phyloP scores from a whole-genome alignment of 257 asterid genomes.

The Schizonepeta tenuifolia region DNA sequence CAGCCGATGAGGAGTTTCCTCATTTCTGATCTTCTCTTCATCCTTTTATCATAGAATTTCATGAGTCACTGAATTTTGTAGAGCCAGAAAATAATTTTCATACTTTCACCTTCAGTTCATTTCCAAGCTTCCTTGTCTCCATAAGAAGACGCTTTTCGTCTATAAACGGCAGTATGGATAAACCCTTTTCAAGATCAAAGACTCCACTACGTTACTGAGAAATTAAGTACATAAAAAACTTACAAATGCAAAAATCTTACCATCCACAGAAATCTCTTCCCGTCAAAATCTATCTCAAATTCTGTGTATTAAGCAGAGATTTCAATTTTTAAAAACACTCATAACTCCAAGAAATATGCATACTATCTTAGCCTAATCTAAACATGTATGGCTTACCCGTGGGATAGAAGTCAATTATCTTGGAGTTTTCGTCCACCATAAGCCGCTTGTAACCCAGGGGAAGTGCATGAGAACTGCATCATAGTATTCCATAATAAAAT shows the following conservation, averaged over 20 bases:
- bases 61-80: neutral
- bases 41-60: constrained; percentile 25
- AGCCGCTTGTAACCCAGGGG: constrained; percentile 49
- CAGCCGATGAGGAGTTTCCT: constrained; percentile 27
- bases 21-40: constrained; percentile 34
- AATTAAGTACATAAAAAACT: neutral
- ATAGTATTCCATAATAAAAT: neutral
- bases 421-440: constrained; percentile 49
- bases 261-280: neutral
- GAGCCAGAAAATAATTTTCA: neutral
- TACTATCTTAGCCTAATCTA: neutral
- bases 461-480: constrained; percentile 57
- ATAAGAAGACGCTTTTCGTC: constrained; percentile 55
- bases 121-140: constrained; percentile 50
- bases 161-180: constrained; percentile 53
- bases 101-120: constrained; percentile 44
- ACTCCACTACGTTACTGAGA: neutral
- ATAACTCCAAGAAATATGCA: neutral
- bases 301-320: constrained; percentile 34
- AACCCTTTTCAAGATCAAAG: constrained; percentile 38
- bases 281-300: constrained; percentile 54
- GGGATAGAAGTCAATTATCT: constrained; percentile 55
- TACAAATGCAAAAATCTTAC: constrained; percentile 39
- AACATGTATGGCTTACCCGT: constrained; percentile 39
- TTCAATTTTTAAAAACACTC: neutral